phyloP scores from a whole-genome alignment of 371 early-diverging fungal genomes.

The Entomophthora muscae region DNA sequence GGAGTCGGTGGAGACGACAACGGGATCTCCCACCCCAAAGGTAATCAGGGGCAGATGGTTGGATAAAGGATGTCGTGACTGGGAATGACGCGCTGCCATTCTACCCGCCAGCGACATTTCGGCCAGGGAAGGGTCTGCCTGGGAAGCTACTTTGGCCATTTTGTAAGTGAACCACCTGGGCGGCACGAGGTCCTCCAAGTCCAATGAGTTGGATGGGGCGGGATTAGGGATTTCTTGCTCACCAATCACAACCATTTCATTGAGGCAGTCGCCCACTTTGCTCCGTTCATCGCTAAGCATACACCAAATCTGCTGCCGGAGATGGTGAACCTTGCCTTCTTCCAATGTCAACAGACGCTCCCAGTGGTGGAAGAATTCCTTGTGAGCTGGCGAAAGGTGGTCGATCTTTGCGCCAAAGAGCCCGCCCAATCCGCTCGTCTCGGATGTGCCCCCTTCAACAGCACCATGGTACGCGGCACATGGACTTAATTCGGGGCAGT shows the following conservation, averaged over 20 bases:
- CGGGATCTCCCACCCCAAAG: constrained; percentile 55
- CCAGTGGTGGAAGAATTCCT: constrained; percentile 65
- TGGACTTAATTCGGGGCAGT: constrained; percentile 39
- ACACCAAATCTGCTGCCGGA: constrained; percentile 68
- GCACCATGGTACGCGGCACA: constrained; percentile 57
- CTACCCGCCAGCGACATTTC: constrained; percentile 11
- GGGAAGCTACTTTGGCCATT: constrained; percentile 6
- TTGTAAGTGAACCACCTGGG: no score
- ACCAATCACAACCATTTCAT: background rate
- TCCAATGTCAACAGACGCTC: constrained; percentile 55
- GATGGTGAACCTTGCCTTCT: constrained; percentile 44
- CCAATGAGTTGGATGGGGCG: constrained; percentile 10
- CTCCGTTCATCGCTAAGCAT: background rate
- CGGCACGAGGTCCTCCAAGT: background rate
- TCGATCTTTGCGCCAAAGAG: constrained; percentile 39
- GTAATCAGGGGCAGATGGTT: background rate
- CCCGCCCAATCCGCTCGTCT: constrained; percentile 27
- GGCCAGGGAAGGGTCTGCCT: constrained; percentile 16
- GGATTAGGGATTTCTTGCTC: background rate
- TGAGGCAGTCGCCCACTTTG: background rate
- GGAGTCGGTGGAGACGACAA: constrained; percentile 60
- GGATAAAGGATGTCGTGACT: background rate
- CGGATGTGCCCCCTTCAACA: constrained; percentile 41
- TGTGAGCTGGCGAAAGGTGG: constrained; percentile 34
- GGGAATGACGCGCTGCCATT: no score